Conservation (phyloP, 176 grass and related monocot genomes). For the Ensete ventricosum region DNA sequence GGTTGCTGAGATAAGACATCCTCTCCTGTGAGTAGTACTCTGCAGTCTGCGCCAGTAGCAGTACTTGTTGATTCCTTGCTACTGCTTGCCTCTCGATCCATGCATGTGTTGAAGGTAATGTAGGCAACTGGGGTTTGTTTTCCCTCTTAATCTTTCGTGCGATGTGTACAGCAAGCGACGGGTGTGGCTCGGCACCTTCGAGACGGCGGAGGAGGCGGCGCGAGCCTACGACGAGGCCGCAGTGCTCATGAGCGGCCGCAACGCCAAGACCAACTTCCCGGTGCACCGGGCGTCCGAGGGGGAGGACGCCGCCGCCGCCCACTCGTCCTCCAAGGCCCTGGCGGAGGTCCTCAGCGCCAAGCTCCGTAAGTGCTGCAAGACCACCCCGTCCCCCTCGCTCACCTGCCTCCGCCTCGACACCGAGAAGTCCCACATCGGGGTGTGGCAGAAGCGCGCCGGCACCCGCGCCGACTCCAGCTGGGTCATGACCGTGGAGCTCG, state of each 20-base stretch:
- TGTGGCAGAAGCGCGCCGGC: slow-evolving; percentile 97
- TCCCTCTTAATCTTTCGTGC: not conserved
- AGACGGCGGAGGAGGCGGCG: slow-evolving; percentile 95
- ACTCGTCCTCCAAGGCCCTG: slow-evolving; percentile 11
- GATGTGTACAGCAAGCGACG: slow-evolving; percentile 64
- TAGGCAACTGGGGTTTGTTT: no score
- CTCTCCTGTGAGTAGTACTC: slow-evolving; percentile 60
- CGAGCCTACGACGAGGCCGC: slow-evolving; percentile 94
- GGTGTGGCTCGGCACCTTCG: slow-evolving; percentile 97
- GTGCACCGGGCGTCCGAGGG: slow-evolving; percentile 34
- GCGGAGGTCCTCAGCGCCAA: slow-evolving; percentile 97
- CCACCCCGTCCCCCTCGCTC: slow-evolving; percentile 69
- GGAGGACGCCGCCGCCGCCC: not conserved
- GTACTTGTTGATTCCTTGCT: not conserved
- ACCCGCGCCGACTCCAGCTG: slow-evolving; percentile 80
- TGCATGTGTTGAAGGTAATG: no score
- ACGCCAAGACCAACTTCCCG: slow-evolving; percentile 98
- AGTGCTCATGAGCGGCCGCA: slow-evolving; percentile 92
- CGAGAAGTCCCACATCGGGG: slow-evolving; percentile 94
- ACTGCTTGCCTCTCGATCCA: not conserved
- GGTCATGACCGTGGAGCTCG: slow-evolving; percentile 97
- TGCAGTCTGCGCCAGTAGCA: no score
- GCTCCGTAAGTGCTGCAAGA: slow-evolving; percentile 92
- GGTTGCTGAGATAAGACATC: slow-evolving; percentile 99
- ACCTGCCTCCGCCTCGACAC: slow-evolving; percentile 96